A percentile compares a stretch with the other conserved stretches of the same genome.
Conservation (phyloP, 352 stramenopile genomes). For the Globisporangium orthogonon region DNA sequence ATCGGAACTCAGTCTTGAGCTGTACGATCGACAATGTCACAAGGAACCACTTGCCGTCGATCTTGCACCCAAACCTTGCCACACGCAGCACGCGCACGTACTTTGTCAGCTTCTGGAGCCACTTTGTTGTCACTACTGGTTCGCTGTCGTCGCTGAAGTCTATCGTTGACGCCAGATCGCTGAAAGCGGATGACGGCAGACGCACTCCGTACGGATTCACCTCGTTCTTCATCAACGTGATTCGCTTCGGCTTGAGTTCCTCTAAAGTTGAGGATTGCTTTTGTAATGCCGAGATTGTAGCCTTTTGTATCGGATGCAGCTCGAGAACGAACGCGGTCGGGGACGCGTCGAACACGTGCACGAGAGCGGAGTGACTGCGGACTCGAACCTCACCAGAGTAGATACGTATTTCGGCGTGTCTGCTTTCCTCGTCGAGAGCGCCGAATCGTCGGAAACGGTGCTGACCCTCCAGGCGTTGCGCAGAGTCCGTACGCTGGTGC, state of each 20-base stretch:
- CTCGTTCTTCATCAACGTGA: slow-evolving; percentile 27
- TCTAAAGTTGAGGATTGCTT: not conserved
- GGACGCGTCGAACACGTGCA: slow-evolving; percentile 25
- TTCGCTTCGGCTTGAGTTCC: not conserved
- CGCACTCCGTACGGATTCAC: slow-evolving; percentile 45
- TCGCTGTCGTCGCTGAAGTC: slow-evolving; percentile 5
- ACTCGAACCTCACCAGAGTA: slow-evolving; percentile 33
- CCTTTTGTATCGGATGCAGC: not conserved
- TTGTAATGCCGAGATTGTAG: not conserved
- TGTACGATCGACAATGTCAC: slow-evolving; percentile 40
- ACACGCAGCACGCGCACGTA: slow-evolving; percentile 46
- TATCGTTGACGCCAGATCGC: slow-evolving; percentile 30
- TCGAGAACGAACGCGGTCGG: slow-evolving; percentile 22
- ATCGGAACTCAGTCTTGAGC: slow-evolving; percentile 52
- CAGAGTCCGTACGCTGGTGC: slow-evolving; percentile 3
- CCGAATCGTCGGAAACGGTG: not conserved
- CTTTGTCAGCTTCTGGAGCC: slow-evolving; percentile 27
- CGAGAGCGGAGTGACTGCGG: slow-evolving; percentile 3
- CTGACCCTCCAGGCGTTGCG: not conserved
- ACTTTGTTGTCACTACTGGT: slow-evolving; percentile 19
- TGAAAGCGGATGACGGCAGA: slow-evolving; percentile 35
- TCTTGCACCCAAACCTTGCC: slow-evolving; percentile 30
- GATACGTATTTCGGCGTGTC: slow-evolving; percentile 12
- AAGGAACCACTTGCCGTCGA: slow-evolving; percentile 30
- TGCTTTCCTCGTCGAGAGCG: too few species aligned